Base-by-base conservation (phyloP, 371 early-diverging fungal genomes). In the Mortierella sp. region DNA sequence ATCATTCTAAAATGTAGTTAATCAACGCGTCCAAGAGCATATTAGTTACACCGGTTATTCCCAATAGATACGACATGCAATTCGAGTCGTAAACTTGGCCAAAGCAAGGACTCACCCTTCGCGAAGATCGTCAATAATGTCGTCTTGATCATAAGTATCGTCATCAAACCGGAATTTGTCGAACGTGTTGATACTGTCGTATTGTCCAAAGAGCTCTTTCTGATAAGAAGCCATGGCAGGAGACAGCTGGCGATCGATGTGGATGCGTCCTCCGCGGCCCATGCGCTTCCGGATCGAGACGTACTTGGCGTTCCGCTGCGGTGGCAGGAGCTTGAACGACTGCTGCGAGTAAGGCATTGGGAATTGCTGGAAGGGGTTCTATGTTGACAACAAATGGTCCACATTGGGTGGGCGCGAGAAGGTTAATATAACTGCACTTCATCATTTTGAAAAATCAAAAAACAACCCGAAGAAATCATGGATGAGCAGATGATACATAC, bases 251-350 rank as follows among this genome's bases (percentile, higher is more conserved):
- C 88, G 83, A 64, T 88, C 88, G 14, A 86, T 80, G 50, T 82
- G 83, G 15, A 85, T 76, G 46, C 89, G 84, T 21, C 89, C 89
- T 46, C 89, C 87, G 66, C 89, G 86, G 21, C 89, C 89, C 30
- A 85, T 51, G 24, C 89, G 85, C 64, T 81, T 83, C 60, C 89
- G 80, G 60, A 81, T 86, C 2, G 70, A 75, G 0, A 66, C 46
- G 26, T 56, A 56, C 48, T 78, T 60, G 55, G 65, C 53, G 47
- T 56, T 72, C 31, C 70, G 60, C 55, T 69, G 41, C 21, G 58
- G 59, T 49, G 63, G 81, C 73, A 60, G 67, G 65, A 56, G 73
- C 79, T 52, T 79, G 81, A 37, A 68, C 59, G 56, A 84, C 63
- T 62, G 83, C 50, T 55, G 79, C 17, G 70, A 44, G 7, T 56